Evolutionary conservation across 1,284 basidiomycete genomes (phyloP).

Genomic region (Papiliotrema terrestris): DNA sequence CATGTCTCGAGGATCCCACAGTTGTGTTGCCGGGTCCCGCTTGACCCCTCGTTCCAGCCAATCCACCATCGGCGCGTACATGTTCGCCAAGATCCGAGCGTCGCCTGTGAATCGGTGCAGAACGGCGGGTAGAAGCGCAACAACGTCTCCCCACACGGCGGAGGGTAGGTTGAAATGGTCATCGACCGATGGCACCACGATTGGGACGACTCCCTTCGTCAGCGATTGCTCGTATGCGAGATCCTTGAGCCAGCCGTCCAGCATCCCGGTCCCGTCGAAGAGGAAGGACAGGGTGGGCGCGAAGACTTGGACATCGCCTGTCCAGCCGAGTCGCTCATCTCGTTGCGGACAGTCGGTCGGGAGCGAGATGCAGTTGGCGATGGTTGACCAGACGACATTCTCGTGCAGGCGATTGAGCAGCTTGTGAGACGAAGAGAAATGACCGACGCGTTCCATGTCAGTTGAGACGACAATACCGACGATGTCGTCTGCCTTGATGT

Average conservation of each 20-base stretch:
- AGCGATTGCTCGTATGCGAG: slow-evolving; percentile 17
- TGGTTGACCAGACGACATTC: slow-evolving; percentile 11
- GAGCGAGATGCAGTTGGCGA: slow-evolving; percentile 15
- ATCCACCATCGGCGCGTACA: slow-evolving; percentile 24
- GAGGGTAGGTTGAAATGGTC: slow-evolving; percentile 16
- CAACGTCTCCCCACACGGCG: slow-evolving; percentile 33
- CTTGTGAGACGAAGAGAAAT: slow-evolving; percentile 12
- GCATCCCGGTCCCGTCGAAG: slow-evolving; percentile 28
- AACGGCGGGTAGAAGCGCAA: slow-evolving; percentile 26
- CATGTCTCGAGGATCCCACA: slow-evolving; percentile 13
- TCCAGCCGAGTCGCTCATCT: slow-evolving; percentile 44
- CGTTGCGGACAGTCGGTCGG: slow-evolving; percentile 28
- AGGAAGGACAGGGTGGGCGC: slow-evolving; percentile 33
- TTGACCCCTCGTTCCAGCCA: slow-evolving; percentile 32
- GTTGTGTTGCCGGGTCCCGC: slow-evolving; percentile 11
- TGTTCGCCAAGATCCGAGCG: slow-evolving; percentile 14
- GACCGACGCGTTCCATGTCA: slow-evolving; percentile 14
- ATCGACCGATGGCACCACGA: slow-evolving; percentile 19
- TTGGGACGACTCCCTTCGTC: slow-evolving; percentile 20
- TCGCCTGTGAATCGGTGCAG: slow-evolving; percentile 31
- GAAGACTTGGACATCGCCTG: slow-evolving; percentile 39
- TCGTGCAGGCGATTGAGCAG: slow-evolving; percentile 14
- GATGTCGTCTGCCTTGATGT: slow-evolving; percentile 5
- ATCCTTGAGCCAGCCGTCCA: slow-evolving; percentile 35
- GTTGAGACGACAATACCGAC: slow-evolving; percentile 20